Conservation (phyloP, 352 stramenopile species). For the Hyaloperonospora arabidopsidis region DNA sequence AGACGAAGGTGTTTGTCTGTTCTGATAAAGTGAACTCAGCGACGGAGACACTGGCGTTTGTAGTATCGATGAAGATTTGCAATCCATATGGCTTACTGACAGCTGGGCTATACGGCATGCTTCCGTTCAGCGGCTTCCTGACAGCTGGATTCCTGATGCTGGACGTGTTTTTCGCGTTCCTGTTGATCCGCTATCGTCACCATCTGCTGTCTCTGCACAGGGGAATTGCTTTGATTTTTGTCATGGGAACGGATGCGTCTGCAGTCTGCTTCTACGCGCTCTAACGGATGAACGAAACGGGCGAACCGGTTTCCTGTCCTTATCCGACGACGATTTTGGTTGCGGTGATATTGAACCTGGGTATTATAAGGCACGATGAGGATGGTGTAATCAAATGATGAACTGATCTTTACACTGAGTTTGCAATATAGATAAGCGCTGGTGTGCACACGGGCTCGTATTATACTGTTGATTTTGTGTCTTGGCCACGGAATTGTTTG, state of each 20-base stretch:
- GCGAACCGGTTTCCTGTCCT: slow-evolving; percentile 82
- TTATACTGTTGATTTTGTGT: slow-evolving; percentile 84
- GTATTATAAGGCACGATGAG: slow-evolving; percentile 12
- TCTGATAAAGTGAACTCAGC: slow-evolving; percentile 38
- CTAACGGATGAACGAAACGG: slow-evolving; percentile 82
- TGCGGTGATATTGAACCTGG: slow-evolving; percentile 74
- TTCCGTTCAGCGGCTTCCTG: slow-evolving; percentile 75
- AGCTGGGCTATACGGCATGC: slow-evolving; percentile 74
- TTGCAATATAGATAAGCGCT: slow-evolving; percentile 29
- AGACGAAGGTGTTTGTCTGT: slow-evolving; percentile 76
- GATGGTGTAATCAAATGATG: background rate
- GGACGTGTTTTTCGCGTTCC: slow-evolving; percentile 65
- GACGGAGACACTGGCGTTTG: slow-evolving; percentile 49
- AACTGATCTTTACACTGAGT: slow-evolving; percentile 5
- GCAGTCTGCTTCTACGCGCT: slow-evolving; percentile 80
- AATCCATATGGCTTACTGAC: slow-evolving; percentile 78
- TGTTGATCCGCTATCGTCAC: slow-evolving; percentile 60
- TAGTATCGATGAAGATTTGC: slow-evolving; percentile 61
- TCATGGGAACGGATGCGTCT: slow-evolving; percentile 56
- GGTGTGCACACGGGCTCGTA: slow-evolving; percentile 71
- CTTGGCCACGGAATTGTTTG: slow-evolving; percentile 86
- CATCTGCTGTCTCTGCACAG: slow-evolving; percentile 76
- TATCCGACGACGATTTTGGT: slow-evolving; percentile 81
- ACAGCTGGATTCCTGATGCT: slow-evolving; percentile 68
- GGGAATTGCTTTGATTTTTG: slow-evolving; percentile 72